These are phyloP conservation scores for Tuber borchii DNA, from an alignment of 495 filamentous ascomycete genomes.

Conservation along the genomic window DNA sequence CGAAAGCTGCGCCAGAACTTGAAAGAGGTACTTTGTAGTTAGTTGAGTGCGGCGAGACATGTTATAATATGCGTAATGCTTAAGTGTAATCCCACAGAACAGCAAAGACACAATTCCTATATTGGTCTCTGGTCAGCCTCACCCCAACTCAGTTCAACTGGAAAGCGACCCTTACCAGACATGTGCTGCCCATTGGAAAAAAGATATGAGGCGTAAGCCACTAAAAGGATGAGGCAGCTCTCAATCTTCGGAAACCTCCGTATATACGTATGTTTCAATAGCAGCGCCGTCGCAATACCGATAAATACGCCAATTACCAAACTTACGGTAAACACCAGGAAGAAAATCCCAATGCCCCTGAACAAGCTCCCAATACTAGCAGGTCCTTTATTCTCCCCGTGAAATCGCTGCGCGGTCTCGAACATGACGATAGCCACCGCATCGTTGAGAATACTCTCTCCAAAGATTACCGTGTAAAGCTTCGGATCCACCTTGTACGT, in stretches of 20 bases:
- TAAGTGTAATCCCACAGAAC: conserved; percentile 96
- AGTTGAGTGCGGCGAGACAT: conserved; percentile 97
- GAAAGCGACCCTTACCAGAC: conserved; percentile 61
- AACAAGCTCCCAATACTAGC: conserved; percentile 63
- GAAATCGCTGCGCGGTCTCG: conserved; percentile 89
- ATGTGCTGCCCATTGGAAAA: conserved; percentile 90
- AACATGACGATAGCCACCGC: conserved; percentile 97
- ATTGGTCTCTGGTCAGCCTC: not conserved
- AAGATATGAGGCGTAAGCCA: conserved; percentile 94
- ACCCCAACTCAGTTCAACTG: not conserved
- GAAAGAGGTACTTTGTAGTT: conserved; percentile 96
- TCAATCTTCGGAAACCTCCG: conserved; percentile 91
- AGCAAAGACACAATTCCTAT: conserved; percentile 91
- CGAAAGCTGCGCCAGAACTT: conserved; percentile 85
- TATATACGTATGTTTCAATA: conserved; percentile 87
- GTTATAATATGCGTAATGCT: conserved; percentile 99
- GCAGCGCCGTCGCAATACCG: conserved; percentile 76
- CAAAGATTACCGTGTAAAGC: conserved; percentile 95
- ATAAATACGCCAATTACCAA: conserved; percentile 80
- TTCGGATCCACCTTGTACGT: conserved; percentile 98
- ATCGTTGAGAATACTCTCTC: conserved; percentile 96
- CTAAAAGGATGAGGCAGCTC: conserved; percentile 85
- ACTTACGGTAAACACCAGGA: conserved; percentile 91
- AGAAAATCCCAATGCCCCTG: conserved; percentile 87
- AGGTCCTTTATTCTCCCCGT: conserved; percentile 48